Conservation (phyloP, 2,329 filamentous ascomycete species). For the Aureobasidium leucospermi region DNA sequence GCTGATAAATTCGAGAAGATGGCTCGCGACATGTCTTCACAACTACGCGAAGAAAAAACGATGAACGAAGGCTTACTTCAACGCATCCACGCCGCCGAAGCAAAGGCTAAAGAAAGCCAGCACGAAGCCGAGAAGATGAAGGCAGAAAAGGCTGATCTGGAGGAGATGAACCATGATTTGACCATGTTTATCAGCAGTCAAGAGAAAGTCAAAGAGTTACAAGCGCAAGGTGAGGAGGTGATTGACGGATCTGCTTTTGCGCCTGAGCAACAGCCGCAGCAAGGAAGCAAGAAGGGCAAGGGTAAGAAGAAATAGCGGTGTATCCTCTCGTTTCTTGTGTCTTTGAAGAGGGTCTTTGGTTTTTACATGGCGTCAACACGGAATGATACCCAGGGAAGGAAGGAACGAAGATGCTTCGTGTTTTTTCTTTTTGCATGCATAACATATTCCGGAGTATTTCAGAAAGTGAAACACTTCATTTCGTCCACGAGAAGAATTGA, state of each 20-base stretch:
- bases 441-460: not conserved
- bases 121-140: conserved; percentile 34
- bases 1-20: conserved; percentile 67
- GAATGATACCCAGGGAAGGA: not conserved
- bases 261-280: conserved; percentile 42
- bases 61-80: conserved; percentile 74
- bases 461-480: not conserved
- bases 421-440: not conserved
- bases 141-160: conserved; percentile 60
- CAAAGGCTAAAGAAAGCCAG: conserved; percentile 51
- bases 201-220: conserved; percentile 67
- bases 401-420: not conserved
- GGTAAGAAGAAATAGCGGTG: conserved; percentile 30
- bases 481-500: not conserved
- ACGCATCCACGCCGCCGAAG: conserved; percentile 64
- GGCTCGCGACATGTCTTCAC: conserved; percentile 65
- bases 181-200: conserved; percentile 80
- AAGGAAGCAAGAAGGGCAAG: conserved; percentile 40
- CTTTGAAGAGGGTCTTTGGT: not conserved
- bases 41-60: conserved; percentile 78
- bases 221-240: conserved; percentile 58
- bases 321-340: not conserved
- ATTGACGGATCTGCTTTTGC: conserved; percentile 57
- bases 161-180: conserved; percentile 81
- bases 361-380: conserved; percentile 4